Base-by-base conservation (phyloP, 805 yeast genomes). In the Jamesozyma lodderae region DNA sequence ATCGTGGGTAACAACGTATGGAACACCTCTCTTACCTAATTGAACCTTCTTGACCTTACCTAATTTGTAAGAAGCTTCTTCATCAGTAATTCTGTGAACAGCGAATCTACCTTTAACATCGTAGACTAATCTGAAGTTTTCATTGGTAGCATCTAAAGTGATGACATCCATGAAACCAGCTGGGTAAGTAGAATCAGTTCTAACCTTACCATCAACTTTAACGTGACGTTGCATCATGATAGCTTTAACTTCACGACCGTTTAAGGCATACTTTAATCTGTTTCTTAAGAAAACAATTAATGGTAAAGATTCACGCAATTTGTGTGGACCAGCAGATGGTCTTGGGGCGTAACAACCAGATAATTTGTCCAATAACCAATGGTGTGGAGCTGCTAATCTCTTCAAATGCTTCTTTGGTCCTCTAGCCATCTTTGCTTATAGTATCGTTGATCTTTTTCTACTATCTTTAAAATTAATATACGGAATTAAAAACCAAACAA, bases 301-400 rank as follows among this genome's bases (percentile, higher is more conserved):
- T 68, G 97, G 97, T 66, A 88, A 81, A 49, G 95, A 88, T 77
- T 88, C 97, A 72, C 96, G 81, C 69, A 88, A 79, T 75, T 90
- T 92, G 79, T 90, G 98, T 69, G 98, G 98, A 78, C 98, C 98
- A 61, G 95, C 81, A 52, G 96, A 87, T 67, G 97, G 95, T 77
- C 97, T 87, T 77, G 98, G 98, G 53, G 98, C 98, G 71, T 92
- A 92, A 66, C 85, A 77, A 70, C 99, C 99, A 67, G 96, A 84
- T 76, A 92, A 79, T 77, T 92, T 92, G 94, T 94, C 98, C 78
- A 92, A 85, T 94, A 92, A 84, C 98, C 98, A 92, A 82, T 92
- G 98, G 78, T 88, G 82, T 79, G 99, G 99, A 71, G 98, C 98
- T 71, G 97, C 96, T 74, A 90, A 82, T 82, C 97, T 87, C 81